phyloP scores from a whole-genome alignment of 768 basidiomycete genomes.

The Punctularia strigosozonata region DNA sequence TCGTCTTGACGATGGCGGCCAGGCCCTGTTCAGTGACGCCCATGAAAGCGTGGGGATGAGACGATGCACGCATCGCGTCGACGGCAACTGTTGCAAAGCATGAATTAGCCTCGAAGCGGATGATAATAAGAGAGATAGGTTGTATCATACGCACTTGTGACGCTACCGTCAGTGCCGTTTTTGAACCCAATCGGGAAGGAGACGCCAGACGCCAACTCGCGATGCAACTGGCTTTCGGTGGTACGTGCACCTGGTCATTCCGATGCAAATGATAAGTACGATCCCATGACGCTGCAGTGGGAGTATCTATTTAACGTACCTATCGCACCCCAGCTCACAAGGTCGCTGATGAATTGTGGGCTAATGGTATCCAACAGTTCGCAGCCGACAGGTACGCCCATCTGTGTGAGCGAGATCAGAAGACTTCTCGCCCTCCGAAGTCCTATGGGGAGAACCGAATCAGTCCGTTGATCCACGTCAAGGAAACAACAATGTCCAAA shows the following conservation, averaged over 20 bases:
- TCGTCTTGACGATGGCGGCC: conserved; percentile 90
- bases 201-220: conserved; percentile 90
- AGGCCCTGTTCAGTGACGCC: conserved; percentile 81
- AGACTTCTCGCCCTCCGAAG: conserved; percentile 80
- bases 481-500: too few relatives aligned
- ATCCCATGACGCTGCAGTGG: too few relatives aligned
- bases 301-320: too few relatives aligned
- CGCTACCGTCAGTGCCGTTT: conserved; percentile 92
- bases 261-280: too few relatives aligned
- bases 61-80: conserved; percentile 90
- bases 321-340: conserved; percentile 90
- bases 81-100: conserved; percentile 67
- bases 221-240: conserved; percentile 94
- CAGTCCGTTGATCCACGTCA: too few relatives aligned
- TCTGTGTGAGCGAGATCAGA: conserved; percentile 80
- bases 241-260: conserved; percentile 94
- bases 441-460: too few relatives aligned
- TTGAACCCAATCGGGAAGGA: conserved; percentile 99
- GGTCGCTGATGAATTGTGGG: conserved; percentile 77
- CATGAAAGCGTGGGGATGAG: conserved; percentile 94
- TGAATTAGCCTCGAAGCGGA: conserved; percentile 3
- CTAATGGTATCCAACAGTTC: conserved; percentile 83
- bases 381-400: conserved; percentile 88
- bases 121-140: conserved; percentile 1
- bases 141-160: too few relatives aligned